Conservation (phyloP, 2,329 filamentous ascomycete species). For the Huntiella decipiens region DNA sequence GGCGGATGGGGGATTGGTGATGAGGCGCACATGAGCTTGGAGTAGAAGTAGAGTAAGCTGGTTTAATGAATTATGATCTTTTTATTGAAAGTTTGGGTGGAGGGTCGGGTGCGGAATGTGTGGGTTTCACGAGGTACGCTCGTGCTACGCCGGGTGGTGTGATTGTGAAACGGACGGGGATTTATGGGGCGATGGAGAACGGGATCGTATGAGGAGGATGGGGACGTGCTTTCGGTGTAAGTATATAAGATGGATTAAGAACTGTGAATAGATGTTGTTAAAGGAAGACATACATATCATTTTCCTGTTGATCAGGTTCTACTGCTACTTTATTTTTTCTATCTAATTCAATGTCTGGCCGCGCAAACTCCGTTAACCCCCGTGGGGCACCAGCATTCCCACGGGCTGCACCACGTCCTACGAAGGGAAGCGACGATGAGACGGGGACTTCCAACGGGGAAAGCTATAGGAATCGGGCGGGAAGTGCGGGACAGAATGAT, state of each 20-base stretch:
- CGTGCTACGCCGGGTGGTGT: no score
- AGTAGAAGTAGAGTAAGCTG: conserved; percentile 31
- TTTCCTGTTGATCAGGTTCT: background rate
- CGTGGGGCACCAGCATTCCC: conserved; percentile 4
- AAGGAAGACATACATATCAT: background rate
- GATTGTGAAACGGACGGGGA: no score
- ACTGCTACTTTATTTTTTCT: background rate
- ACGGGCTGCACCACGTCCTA: background rate
- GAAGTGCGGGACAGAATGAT: background rate
- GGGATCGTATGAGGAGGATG: background rate
- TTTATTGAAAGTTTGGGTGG: background rate
- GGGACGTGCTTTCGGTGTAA: background rate
- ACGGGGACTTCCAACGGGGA: background rate
- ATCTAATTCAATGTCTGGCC: background rate
- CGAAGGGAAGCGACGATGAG: background rate
- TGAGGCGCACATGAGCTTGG: conserved; percentile 66
- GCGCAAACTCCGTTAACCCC: conserved; percentile 7
- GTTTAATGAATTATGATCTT: background rate
- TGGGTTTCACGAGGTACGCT: no score
- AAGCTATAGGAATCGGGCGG: no score
- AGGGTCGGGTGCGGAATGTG: background rate
- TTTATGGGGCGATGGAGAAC: background rate
- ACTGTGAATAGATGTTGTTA: background rate
- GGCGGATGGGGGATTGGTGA: conserved; percentile 64
- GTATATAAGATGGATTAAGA: background rate